Evolutionary conservation across 257 asterid genomes (phyloP).

Genomic region (Ehretia macrophylla): DNA sequence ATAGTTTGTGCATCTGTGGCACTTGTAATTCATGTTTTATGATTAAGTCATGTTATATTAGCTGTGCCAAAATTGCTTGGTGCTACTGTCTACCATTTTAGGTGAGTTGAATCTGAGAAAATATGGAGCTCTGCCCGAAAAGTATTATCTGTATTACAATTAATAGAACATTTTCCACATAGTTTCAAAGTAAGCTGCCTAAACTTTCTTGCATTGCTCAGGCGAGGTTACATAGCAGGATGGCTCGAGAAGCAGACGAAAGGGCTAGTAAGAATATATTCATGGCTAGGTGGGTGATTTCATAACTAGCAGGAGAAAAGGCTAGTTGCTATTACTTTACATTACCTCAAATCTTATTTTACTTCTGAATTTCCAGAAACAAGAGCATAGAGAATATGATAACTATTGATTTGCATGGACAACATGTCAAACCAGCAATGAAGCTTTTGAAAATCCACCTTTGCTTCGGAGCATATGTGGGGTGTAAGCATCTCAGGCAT

Average conservation of each 20-base stretch:
- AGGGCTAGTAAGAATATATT: conserved; percentile 88
- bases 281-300: conserved; percentile 52
- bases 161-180: too few species aligned
- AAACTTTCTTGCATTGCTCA: conserved; percentile 19
- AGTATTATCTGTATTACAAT: too few species aligned
- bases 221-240: conserved; percentile 71
- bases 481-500: conserved; percentile 89
- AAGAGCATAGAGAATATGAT: conserved; percentile 48
- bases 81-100: too few species aligned
- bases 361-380: conserved; percentile 59
- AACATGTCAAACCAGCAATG: conserved; percentile 88
- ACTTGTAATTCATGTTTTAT: too few species aligned
- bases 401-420: conserved; percentile 96
- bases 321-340: not conserved
- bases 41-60: too few species aligned
- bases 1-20: too few species aligned
- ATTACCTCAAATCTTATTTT: conserved; percentile 14
- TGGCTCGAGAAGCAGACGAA: conserved; percentile 84
- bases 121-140: too few species aligned
- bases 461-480: conserved; percentile 85
- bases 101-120: too few species aligned
- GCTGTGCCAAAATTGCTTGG: too few species aligned
- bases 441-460: conserved; percentile 92
- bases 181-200: too few species aligned
- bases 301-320: not conserved